Evolutionary conservation across 345 rosid genomes (phyloP).

Genomic region (Lumnitzera racemosa): DNA sequence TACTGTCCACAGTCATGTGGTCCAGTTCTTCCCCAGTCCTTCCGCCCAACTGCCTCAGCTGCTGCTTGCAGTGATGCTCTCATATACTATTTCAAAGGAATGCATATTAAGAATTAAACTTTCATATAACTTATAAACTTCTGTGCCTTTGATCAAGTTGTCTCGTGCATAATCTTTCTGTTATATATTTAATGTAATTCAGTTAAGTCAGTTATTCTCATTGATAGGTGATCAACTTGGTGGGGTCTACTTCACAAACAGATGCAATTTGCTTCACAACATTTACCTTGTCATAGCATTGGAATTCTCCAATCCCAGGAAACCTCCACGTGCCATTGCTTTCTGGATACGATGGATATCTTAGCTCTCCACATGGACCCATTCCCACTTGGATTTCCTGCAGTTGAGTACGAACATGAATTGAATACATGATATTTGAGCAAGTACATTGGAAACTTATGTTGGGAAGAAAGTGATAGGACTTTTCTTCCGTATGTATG

Average conservation of each 20-base stretch:
- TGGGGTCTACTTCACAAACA: neutral
- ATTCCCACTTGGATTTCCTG: conserved; percentile 97
- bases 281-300: conserved; percentile 90
- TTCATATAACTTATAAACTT: neutral
- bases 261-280: neutral
- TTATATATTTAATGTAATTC: neutral
- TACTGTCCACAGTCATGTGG: conserved; percentile 90
- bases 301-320: conserved; percentile 98
- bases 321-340: conserved; percentile 90
- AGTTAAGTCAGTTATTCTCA: neutral
- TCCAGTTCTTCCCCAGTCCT: conserved; percentile 70
- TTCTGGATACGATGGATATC: conserved; percentile 94
- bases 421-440: neutral
- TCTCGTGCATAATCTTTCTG: no score
- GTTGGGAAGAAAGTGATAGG: neutral
- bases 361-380: conserved; percentile 97
- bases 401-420: conserved; percentile 6
- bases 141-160: no score
- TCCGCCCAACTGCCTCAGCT: conserved; percentile 58
- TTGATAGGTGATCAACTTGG: no score
- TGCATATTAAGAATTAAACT: neutral
- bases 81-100: conserved; percentile 61
- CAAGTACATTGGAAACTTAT: no score
- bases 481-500: neutral
- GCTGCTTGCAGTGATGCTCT: conserved; percentile 74